These are phyloP conservation scores for Senna siamea DNA, from an alignment of 306 rosid species.

Conservation along the genomic window DNA sequence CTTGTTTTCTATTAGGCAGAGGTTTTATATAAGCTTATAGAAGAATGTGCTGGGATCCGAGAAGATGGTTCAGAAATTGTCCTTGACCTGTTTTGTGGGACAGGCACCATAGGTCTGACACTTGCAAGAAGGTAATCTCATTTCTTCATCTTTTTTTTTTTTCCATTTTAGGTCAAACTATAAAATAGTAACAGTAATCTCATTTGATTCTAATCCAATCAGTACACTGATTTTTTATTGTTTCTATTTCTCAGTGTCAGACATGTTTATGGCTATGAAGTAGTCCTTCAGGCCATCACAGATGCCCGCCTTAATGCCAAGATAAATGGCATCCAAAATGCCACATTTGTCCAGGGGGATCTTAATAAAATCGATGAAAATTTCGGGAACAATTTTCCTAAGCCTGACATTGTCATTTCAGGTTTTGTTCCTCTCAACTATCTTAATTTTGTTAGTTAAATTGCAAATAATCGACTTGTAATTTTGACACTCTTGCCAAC, in stretches of 20 bases:
- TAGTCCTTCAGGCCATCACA: conserved; percentile 82
- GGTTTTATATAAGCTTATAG: conserved; percentile 82
- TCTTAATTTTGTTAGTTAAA: conserved; percentile 8
- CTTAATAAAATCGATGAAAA: conserved; percentile 87
- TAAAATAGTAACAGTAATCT: conserved; percentile 15
- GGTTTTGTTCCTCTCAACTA: conserved; percentile 50
- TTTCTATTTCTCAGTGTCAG: conserved; percentile 55
- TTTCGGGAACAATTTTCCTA: conserved; percentile 84
- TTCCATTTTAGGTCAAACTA: conserved; percentile 21
- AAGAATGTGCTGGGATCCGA: conserved; percentile 76
- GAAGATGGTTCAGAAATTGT: conserved; percentile 91
- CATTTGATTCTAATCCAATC: not conserved
- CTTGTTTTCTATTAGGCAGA: conserved; percentile 69
- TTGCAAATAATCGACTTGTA: not conserved
- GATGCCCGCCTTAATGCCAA: conserved; percentile 85
- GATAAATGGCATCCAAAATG: conserved; percentile 76
- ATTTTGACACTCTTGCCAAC: not conserved
- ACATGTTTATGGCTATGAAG: conserved; percentile 94
- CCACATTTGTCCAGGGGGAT: conserved; percentile 92
- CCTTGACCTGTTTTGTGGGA: conserved; percentile 98
- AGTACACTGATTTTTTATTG: conserved; percentile 16
- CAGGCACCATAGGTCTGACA: conserved; percentile 94
- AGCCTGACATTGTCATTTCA: conserved; percentile 88
- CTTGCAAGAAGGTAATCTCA: conserved; percentile 77
- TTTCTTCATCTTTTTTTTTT: conserved; percentile 27